Conservation (phyloP, 176 grass and related monocot genomes). For the Areca catechu region DNA sequence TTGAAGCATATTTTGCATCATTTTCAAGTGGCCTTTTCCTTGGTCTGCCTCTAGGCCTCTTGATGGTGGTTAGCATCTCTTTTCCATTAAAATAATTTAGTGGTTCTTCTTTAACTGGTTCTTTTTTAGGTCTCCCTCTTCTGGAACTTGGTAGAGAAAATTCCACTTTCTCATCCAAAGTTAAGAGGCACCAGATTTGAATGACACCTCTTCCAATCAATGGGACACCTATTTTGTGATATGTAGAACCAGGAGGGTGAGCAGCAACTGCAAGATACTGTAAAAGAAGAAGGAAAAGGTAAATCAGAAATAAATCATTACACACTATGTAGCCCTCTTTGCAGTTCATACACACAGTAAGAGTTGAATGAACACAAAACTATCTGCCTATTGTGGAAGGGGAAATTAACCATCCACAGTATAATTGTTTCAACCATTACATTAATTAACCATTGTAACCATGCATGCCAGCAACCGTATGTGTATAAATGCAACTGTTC, state of each 20-base stretch:
- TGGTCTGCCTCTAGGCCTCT: constrained; percentile 50
- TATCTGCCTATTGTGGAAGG: too few relatives aligned
- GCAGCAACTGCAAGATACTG: constrained; percentile 94
- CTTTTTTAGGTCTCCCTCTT: constrained; percentile 13
- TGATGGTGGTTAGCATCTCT: constrained; percentile 2
- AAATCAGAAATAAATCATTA: constrained; percentile 15
- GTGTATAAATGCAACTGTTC: too few relatives aligned
- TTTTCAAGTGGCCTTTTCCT: constrained; percentile 38
- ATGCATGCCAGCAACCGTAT: too few relatives aligned
- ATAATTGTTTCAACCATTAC: too few relatives aligned
- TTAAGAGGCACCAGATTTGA: constrained; percentile 84
- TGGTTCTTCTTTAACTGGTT: constrained; percentile 1
- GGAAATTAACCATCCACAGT: too few relatives aligned
- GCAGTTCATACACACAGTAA: too few relatives aligned
- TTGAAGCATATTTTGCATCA: constrained; percentile 16
- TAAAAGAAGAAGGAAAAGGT: constrained; percentile 11
- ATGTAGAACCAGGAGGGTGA: constrained; percentile 76
- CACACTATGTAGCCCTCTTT: too few relatives aligned
- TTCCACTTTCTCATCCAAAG: constrained; percentile 36
- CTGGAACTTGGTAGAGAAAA: constrained; percentile 3
- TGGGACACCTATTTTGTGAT: constrained; percentile 84
- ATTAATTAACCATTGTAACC: too few relatives aligned
- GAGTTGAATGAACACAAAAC: too few relatives aligned
- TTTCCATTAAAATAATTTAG: constrained; percentile 7
- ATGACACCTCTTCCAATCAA: constrained; percentile 76